Evolutionary conservation across 1,139 yeast species (phyloP).

Genomic region (Saccharomyces hybrid): DNA sequence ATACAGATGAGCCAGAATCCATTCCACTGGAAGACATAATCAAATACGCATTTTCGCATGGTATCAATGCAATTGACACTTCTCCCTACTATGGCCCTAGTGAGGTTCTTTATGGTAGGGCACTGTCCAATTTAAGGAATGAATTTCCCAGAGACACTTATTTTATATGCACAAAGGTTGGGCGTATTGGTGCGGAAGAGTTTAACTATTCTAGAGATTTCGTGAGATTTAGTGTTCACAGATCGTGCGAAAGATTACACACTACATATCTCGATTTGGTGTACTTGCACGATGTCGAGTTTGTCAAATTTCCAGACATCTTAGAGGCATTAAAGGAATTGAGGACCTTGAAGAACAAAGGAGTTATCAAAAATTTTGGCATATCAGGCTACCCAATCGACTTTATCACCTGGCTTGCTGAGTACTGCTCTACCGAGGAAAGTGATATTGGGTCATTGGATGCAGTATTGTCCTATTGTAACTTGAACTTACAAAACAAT

Average conservation of each 20-base stretch:
- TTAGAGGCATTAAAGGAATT: conserved; percentile 58
- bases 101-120: conserved; percentile 64
- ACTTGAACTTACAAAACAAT: conserved; percentile 79
- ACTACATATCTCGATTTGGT: conserved; percentile 71
- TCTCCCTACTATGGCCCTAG: conserved; percentile 93
- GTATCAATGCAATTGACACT: conserved; percentile 76
- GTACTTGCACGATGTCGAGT: conserved; percentile 85
- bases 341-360: conserved; percentile 51
- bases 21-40: conserved; percentile 54
- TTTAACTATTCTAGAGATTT: conserved; percentile 65
- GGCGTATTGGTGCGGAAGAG: conserved; percentile 56
- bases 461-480: conserved; percentile 68
- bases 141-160: conserved; percentile 51
- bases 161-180: conserved; percentile 79
- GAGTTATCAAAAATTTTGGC: conserved; percentile 60
- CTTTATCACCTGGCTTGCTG: conserved; percentile 47
- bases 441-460: conserved; percentile 47
- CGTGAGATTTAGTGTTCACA: conserved; percentile 52
- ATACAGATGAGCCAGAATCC: conserved; percentile 54
- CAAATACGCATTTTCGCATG: conserved; percentile 51
- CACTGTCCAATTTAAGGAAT: conserved; percentile 36
- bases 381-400: conserved; percentile 83
- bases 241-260: conserved; percentile 58
- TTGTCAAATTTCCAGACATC: conserved; percentile 49
- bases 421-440: conserved; percentile 32